phyloP scores from a whole-genome alignment of 2,329 filamentous ascomycete genomes.

The Sarocladium strictum region DNA sequence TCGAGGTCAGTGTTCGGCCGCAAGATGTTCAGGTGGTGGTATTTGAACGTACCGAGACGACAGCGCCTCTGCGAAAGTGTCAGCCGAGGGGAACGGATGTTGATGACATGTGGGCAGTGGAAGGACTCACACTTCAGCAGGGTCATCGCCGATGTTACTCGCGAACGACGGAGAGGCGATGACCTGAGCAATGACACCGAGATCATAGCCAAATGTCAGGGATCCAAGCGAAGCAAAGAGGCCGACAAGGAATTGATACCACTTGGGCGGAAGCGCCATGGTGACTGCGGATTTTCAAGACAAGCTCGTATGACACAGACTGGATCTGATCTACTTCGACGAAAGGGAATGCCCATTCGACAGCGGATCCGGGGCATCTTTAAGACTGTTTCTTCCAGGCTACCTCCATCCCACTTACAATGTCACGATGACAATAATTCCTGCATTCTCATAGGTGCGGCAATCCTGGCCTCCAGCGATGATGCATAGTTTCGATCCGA shows the following conservation, averaged over 20 bases:
- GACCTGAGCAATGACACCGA: slow-evolving; percentile 22
- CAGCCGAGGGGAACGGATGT: not conserved
- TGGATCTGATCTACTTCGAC: not conserved
- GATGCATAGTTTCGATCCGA: not conserved
- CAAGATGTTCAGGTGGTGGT: not conserved
- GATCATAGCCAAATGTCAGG: slow-evolving; percentile 49
- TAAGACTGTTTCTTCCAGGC: not conserved
- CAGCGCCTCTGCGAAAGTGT: slow-evolving; percentile 47
- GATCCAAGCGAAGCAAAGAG: slow-evolving; percentile 52
- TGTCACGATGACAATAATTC: not conserved
- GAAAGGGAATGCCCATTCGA: not conserved
- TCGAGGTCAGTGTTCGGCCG: not conserved
- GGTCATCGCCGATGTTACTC: slow-evolving; percentile 15
- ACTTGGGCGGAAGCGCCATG: slow-evolving; percentile 38
- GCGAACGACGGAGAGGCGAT: slow-evolving; percentile 12
- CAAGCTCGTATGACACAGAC: too few species aligned
- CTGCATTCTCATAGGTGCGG: not conserved
- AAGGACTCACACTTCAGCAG: slow-evolving; percentile 29
- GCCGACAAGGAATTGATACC: slow-evolving; percentile 45
- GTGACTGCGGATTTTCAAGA: not conserved
- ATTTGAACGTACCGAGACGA: slow-evolving; percentile 24
- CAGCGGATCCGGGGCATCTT: not conserved
- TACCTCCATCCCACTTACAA: not conserved
- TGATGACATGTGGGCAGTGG: not conserved
- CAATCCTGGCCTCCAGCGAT: not conserved